A percentile compares a stretch with the other conserved stretches of the same genome.
Conservation (phyloP, 169 alveolate genomes). For the Plasmodium chabaudi region DNA sequence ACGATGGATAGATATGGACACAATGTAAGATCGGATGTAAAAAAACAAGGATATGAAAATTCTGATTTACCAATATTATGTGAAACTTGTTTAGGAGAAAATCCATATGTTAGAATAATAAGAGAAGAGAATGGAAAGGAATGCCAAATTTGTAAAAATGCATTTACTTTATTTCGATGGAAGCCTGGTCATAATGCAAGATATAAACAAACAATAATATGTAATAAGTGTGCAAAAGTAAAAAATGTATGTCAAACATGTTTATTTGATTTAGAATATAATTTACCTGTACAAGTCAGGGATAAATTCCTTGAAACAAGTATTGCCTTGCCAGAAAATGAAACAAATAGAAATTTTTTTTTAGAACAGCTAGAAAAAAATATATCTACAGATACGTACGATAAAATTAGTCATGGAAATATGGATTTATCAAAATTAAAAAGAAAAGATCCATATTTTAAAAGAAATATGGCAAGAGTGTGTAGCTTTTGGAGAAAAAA, state of each 20-base stretch:
- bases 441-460: conserved; percentile 90
- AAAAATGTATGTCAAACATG: conserved; percentile 99
- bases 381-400: conserved; percentile 46
- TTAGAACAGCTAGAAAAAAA: conserved; percentile 80
- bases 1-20: conserved; percentile 88
- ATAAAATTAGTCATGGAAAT: conserved; percentile 55
- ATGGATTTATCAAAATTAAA: conserved; percentile 83
- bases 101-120: conserved; percentile 97
- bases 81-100: conserved; percentile 98
- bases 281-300: conserved; percentile 96
- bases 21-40: conserved; percentile 86
- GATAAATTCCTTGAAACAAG: conserved; percentile 88
- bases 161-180: conserved; percentile 98
- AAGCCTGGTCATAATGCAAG: conserved; percentile 96
- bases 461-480: conserved; percentile 94
- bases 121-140: conserved; percentile 95
- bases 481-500: conserved; percentile 95
- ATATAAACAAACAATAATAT: conserved; percentile 96
- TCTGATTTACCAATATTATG: conserved; percentile 98
- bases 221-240: conserved; percentile 97
- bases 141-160: conserved; percentile 97
- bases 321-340: conserved; percentile 82
- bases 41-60: conserved; percentile 88
- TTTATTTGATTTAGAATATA: conserved; percentile 96
- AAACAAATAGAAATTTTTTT: conserved; percentile 83